Conservation (phyloP, 2,329 filamentous ascomycete species). For the Tolypocladium ovalisporum region DNA sequence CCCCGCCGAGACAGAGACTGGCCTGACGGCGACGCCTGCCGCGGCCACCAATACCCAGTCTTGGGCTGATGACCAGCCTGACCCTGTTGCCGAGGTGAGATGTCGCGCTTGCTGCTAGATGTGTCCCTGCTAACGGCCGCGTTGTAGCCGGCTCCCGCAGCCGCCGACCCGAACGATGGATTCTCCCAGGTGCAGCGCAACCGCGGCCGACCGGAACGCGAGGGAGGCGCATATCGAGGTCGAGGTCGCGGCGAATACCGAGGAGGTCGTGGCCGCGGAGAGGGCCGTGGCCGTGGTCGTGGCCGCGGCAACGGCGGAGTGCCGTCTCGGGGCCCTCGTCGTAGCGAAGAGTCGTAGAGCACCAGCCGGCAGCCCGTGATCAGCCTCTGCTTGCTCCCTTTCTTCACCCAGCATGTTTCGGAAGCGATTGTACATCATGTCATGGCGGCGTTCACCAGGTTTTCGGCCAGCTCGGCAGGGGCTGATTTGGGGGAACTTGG, state of each 20-base stretch:
- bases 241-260: conserved; percentile 33
- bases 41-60: conserved; percentile 47
- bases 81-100: conserved; percentile 34
- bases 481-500: conserved; percentile 12
- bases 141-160: conserved; percentile 22
- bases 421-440: conserved; percentile 27
- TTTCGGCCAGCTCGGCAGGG: conserved; percentile 12
- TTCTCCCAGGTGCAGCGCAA: conserved; percentile 63
- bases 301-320: conserved; percentile 26
- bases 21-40: conserved; percentile 49
- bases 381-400: conserved; percentile 13
- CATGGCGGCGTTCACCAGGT: conserved; percentile 26
- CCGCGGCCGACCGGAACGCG: conserved; percentile 42
- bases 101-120: neutral
- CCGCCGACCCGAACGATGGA: conserved; percentile 45
- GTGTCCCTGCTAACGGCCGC: conserved; percentile 1
- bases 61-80: conserved; percentile 74
- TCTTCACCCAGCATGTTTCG: conserved; percentile 17
- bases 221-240: conserved; percentile 29
- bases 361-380: conserved; percentile 13
- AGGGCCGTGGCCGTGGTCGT: conserved; percentile 30
- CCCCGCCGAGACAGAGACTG: conserved; percentile 62
- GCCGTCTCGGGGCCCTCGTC: conserved; percentile 23
- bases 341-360: conserved; percentile 27
- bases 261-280: conserved; percentile 41